Evolutionary conservation across 2,329 filamentous ascomycete genomes (phyloP).

Genomic region (Clonostachys solani): DNA sequence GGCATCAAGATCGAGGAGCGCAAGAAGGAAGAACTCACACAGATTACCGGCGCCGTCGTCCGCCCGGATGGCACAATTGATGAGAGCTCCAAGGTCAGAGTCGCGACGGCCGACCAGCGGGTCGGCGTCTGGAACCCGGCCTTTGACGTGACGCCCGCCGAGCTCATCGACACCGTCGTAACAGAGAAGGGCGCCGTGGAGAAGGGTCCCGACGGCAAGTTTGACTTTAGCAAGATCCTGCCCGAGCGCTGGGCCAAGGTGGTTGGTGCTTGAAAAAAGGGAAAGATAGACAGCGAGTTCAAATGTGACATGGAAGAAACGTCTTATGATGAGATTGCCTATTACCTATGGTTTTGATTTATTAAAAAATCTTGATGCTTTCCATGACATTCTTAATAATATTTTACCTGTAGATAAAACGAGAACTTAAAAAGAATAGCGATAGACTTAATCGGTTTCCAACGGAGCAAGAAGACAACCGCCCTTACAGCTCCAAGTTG

Average conservation of each 20-base stretch:
- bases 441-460: too few relatives aligned
- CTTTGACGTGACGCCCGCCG: constrained; percentile 89
- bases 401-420: neutral
- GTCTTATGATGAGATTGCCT: too few relatives aligned
- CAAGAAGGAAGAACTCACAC: constrained; percentile 74
- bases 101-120: constrained; percentile 74
- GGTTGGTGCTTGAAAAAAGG: constrained; percentile 4
- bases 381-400: too few relatives aligned
- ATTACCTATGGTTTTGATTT: too few relatives aligned
- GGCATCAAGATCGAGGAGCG: constrained; percentile 91
- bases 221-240: constrained; percentile 52
- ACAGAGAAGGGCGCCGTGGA: constrained; percentile 87
- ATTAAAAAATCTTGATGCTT: too few relatives aligned
- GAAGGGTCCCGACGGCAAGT: constrained; percentile 67
- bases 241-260: constrained; percentile 14
- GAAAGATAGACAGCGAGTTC: too few relatives aligned
- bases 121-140: constrained; percentile 95
- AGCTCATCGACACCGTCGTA: constrained; percentile 87
- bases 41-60: constrained; percentile 74
- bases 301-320: too few relatives aligned
- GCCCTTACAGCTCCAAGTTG: neutral
- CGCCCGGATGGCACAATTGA: constrained; percentile 60
- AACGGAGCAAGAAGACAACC: neutral
- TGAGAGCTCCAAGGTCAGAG: constrained; percentile 57
- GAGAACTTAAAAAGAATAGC: neutral